Evolutionary conservation across 2,329 filamentous ascomycete genomes (phyloP).

Genomic region (Cyphellophora attinorum): DNA sequence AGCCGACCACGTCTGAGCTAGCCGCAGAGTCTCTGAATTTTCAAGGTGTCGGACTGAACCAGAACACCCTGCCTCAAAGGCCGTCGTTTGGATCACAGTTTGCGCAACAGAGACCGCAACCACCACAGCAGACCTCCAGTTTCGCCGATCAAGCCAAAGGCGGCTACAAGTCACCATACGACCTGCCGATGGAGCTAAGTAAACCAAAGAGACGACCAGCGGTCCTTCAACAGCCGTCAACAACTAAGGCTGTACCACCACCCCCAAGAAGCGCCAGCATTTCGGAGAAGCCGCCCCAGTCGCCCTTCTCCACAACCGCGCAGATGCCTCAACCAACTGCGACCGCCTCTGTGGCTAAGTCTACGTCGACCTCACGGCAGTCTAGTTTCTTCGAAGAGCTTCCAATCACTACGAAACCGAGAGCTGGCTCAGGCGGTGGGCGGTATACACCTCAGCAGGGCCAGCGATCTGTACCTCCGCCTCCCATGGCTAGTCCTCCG

Average conservation of each 20-base stretch:
- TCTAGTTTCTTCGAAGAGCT: conserved; percentile 69
- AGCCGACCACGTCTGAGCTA: conserved; percentile 39
- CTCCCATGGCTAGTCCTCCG: neutral
- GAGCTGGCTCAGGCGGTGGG: conserved; percentile 37
- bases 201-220: conserved; percentile 53
- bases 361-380: conserved; percentile 3
- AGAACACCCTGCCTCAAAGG: conserved; percentile 9
- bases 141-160: conserved; percentile 86
- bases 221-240: conserved; percentile 45
- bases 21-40: conserved; percentile 23
- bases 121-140: conserved; percentile 49
- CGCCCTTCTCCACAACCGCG: conserved; percentile 25
- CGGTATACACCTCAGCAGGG: conserved; percentile 30
- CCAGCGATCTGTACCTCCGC: conserved; percentile 2
- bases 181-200: conserved; percentile 79
- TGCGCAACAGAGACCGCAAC: conserved; percentile 21
- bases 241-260: conserved; percentile 28
- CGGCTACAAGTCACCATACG: conserved; percentile 89
- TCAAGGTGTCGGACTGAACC: conserved; percentile 11
- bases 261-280: conserved; percentile 56
- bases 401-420: conserved; percentile 53
- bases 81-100: conserved; percentile 20
- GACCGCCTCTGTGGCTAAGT: neutral
- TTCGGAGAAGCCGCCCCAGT: conserved; percentile 21
- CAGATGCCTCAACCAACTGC: conserved; percentile 2